Percentiles rank a stretch among this genome's conserved stretches.
phyloP scores from a whole-genome alignment of 768 basidiomycete genomes.

The Tricholomella constricta region DNA sequence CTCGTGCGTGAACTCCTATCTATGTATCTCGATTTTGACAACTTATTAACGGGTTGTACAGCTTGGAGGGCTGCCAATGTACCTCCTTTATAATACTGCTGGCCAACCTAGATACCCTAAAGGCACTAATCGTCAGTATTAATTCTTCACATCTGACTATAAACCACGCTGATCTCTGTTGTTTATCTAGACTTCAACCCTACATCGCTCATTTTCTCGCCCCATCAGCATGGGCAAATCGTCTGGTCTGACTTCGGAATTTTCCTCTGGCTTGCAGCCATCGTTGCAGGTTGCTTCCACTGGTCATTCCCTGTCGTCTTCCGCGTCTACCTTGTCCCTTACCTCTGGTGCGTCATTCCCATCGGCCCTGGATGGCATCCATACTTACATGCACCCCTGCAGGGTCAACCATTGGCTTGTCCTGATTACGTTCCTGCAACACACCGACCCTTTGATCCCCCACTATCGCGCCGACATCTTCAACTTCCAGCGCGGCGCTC shows the following conservation, averaged over 20 bases:
- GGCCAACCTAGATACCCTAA: conserved; percentile 72
- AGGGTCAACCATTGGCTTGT: conserved; percentile 53
- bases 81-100: conserved; percentile 69
- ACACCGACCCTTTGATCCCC: conserved; percentile 60
- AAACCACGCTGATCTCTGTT: neutral
- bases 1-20: conserved; percentile 38
- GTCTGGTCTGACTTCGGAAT: conserved; percentile 76
- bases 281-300: conserved; percentile 48
- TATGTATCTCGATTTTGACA: neutral
- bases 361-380: neutral
- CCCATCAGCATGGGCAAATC: conserved; percentile 64
- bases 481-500: conserved; percentile 59
- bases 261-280: conserved; percentile 54
- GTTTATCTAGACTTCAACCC: conserved; percentile 59
- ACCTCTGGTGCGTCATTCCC: conserved; percentile 53
- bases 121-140: conserved; percentile 63
- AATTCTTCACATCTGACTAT: neutral
- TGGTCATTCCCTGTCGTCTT: conserved; percentile 64
- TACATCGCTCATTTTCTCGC: conserved; percentile 64
- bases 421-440: conserved; percentile 59
- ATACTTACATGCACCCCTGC: neutral
- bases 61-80: conserved; percentile 72
- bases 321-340: conserved; percentile 73
- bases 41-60: conserved; percentile 21
- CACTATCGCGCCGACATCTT: conserved; percentile 54